Base-by-base conservation (phyloP, 306 rosid species). In the Dalbergia oliveri region DNA sequence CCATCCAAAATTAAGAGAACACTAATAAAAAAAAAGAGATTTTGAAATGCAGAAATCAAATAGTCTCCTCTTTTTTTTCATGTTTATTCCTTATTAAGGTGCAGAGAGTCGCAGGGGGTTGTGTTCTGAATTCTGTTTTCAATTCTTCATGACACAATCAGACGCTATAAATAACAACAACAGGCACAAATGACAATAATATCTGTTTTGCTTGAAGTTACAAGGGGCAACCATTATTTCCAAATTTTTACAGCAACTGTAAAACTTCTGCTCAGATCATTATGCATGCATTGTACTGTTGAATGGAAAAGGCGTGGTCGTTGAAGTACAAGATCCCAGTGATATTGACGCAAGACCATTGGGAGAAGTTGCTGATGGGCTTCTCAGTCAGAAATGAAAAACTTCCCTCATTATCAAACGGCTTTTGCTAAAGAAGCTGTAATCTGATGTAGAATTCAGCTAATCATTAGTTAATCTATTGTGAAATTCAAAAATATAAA, bases 381-480 rank as follows among this genome's bases (percentile, higher is more conserved):
- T 60, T 84, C 59, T 35, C 41, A 4, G 41, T 79, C 69, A 43
- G 63, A 34, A 19, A 51, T 13, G 16, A 72, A 26, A 26, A 15
- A 59, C 79, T 79, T 60, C 82, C 75, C 18, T 79, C 45, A 56
- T 61, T 65, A 44, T 72, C 53, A 23, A 79, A 63, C 70, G 67
- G 31, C 16, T 68, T 72, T 45, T 54, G 79, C 83, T 87, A 87
- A 6, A 64, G 90, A 75, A 82, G 90, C 71, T 85, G 87, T 79
- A 90, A 73, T 82, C 94, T 90, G 93, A 73, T 66, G 73, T 77
- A 85, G 34, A 75, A 12, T 71, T 39, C 58, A 15, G 51, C 33
- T 10, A 12, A 16, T 50, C 45, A 16, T 50, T 54, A 69, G 44
- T 39, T 39, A 26, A 26, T 26, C 3, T n/a, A 23, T 5, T 26